Evolutionary conservation across 306 rosid species (phyloP), one percentile per base, ranked within the genome.

Genomic region (Citrullus amarus): DNA sequence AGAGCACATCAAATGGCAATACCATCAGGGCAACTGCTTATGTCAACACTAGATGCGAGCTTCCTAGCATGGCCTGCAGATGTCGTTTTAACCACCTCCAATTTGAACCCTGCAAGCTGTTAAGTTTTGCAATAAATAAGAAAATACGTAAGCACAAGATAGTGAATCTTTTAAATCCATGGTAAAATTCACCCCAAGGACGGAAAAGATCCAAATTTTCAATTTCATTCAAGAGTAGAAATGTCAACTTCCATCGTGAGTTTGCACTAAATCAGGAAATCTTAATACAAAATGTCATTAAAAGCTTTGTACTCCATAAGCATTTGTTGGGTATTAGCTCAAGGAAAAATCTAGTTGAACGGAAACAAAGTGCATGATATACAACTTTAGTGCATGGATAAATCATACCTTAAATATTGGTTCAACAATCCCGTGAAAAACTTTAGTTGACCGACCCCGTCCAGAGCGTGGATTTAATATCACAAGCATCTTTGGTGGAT

Each of bases 61-160:
- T 67, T 84, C 84, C 77, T 87, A 78, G 99, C 99, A 90, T 95
- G 99, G 82, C 97, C 99, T 14, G 97, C 97, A 78, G 89, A 86
- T 77, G 96, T 95, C 48, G 99, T 95, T 80, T 95, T 92, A 71
- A 90, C 91, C 16, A 95, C 88, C 90, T 95, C 97, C 97, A 92
- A 84, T 87, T 88, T 89, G 87, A 92, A 95, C 86, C 99, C 99
- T 82, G 99, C 97, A 85, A 95, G 99, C 99, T 95, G 97, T 80
- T 86, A 84, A 86, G 74, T 79, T 39, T 80, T 81, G 85, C 38
- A 18, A 75, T 34, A 22, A 75, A 18, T 22, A 54, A 53, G 10
- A 17, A 59, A 57, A 16, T 53, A 53, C 17, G 1, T 53, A 53
- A 53, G 57, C 53, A 54, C 13, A 38, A 11, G 53, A 20, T 8